Conservation (phyloP, 2,329 filamentous ascomycete genomes). For the Cladophialophora psammophila region DNA sequence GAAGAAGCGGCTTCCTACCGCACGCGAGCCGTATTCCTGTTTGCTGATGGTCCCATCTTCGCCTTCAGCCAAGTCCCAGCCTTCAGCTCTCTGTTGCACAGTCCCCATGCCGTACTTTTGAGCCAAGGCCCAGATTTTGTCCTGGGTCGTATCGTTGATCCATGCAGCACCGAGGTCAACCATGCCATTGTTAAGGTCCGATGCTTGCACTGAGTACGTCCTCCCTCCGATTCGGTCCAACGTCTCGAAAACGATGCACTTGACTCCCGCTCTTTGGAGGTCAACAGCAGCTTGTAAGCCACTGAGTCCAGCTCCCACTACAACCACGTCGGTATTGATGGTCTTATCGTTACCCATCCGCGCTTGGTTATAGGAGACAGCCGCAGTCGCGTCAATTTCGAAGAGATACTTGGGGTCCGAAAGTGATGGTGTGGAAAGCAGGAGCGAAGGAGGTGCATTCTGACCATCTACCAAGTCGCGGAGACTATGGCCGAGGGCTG, state of each 20-base stretch:
- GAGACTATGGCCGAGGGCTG: not conserved
- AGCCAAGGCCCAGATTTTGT: conserved; percentile 40
- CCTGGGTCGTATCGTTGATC: conserved; percentile 50
- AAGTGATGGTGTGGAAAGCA: not conserved
- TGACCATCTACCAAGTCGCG: not conserved
- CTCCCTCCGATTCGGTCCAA: conserved; percentile 61
- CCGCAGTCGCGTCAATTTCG: not conserved
- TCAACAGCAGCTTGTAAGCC: conserved; percentile 48
- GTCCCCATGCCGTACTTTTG: conserved; percentile 41
- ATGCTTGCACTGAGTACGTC: conserved; percentile 48
- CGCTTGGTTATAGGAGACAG: too few species aligned
- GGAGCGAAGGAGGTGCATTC: not conserved
- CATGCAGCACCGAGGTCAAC: conserved; percentile 47
- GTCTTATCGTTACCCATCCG: too few species aligned
- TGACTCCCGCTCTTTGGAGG: conserved; percentile 47
- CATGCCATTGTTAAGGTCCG: conserved; percentile 40
- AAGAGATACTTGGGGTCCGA: not conserved
- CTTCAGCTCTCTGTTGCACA: conserved; percentile 41
- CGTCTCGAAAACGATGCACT: conserved; percentile 57
- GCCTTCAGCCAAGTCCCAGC: too few species aligned
- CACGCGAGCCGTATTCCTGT: too few species aligned
- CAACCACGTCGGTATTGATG: conserved; percentile 41
- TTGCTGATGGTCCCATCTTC: too few species aligned
- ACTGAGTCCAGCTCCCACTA: conserved; percentile 57
- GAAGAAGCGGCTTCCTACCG: too few species aligned